These are phyloP conservation scores for Sporothrix protearum DNA, from an alignment of 2,329 filamentous ascomycete genomes.

Conservation along the genomic window DNA sequence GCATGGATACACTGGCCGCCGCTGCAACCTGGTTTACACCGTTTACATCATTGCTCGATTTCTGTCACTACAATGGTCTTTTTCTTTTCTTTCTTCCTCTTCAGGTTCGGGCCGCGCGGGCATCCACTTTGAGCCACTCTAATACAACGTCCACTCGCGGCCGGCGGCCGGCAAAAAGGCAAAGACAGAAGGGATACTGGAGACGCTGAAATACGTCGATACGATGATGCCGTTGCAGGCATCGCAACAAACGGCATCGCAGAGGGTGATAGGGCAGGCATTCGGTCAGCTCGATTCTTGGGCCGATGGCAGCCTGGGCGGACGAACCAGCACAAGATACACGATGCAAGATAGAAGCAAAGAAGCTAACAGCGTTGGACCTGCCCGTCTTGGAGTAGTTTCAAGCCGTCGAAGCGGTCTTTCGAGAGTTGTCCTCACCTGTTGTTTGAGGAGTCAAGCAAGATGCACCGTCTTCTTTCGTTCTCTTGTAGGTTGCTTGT, in stretches of 20 bases:
- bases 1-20: not conserved
- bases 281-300: not conserved
- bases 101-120: not conserved
- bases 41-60: not conserved
- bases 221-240: not conserved
- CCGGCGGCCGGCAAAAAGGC: not conserved
- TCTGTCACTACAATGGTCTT: not conserved
- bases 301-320: slow-evolving; percentile 12
- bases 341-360: too few species aligned
- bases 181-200: too few species aligned
- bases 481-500: too few species aligned
- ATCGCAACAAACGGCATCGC: not conserved
- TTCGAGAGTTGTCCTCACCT: not conserved
- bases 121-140: not conserved
- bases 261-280: not conserved
- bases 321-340: not conserved
- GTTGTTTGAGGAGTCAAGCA: not conserved
- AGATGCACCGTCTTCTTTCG: not conserved
- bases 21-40: not conserved
- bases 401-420: not conserved
- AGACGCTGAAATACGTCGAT: too few species aligned
- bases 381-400: slow-evolving; percentile 13
- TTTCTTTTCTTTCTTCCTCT: not conserved
- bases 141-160: not conserved
- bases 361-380: slow-evolving; percentile 10